Evolutionary conservation across 2,329 filamentous ascomycete species (phyloP), one percentile per base, ranked within the genome.

Genomic region (Didymella glomerata): DNA sequence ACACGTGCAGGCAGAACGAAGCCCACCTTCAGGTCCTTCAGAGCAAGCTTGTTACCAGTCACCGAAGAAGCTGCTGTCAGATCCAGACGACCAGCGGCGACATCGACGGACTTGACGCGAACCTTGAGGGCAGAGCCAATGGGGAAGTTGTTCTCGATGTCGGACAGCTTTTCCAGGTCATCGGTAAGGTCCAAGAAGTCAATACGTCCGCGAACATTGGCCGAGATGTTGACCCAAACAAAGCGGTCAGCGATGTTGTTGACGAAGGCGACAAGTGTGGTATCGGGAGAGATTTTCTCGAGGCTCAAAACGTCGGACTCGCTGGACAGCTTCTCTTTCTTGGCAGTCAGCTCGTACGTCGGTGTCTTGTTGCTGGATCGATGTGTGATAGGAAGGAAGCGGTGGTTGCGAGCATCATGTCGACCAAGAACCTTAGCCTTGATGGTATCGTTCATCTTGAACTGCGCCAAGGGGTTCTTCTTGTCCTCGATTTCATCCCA

Each of bases 361-460:
- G 86, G 82, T 44, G 63, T 70, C 50, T 89, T 88, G 76, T 93
- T 93, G 55, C 88, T 88, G 47, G 88, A 88, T 52, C 93, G 87
- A 78, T 98, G 94, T 36, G 90, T 91, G 69, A 99, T 91, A 2
- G 95, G 93, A 41, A 99, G 83, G 80, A 97, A 99, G 45, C 90
- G 88, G 77, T 97, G 92, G 68, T 92, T 96, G 66, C 90, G 89
- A 48, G 93, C 91, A 78, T 97, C 93, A 73, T 98, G 94, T 30
- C 96, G 84, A 63, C 93, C 94, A 34, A 98, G 82, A 36, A 97
- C 85, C 71, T 88, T 90, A 38, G 93, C 93, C 14, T 85, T 81
- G 28, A 97, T 78, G 45, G 88, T 80, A 57, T 94, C 86, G 67
- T 91, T 90, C 49, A 84, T 81, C 62, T 86, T 85, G 79, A 96